phyloP scores from a whole-genome alignment of 2,329 filamentous ascomycete genomes.

The Tolypocladium pustulatum region DNA sequence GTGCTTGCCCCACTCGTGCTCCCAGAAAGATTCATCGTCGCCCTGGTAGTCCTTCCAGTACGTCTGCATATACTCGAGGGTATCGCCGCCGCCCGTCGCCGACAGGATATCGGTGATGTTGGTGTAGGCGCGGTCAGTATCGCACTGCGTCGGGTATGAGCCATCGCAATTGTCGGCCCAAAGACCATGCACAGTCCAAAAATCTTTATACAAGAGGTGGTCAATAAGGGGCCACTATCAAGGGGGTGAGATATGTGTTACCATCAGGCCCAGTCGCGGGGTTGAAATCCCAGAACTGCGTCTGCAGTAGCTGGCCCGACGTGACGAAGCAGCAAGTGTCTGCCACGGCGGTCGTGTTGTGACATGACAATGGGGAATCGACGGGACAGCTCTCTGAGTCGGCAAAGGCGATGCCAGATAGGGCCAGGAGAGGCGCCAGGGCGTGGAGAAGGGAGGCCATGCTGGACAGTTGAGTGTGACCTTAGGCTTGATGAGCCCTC shows the following conservation, averaged over 20 bases:
- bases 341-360: conserved; percentile 45
- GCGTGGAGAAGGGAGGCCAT: conserved; percentile 6
- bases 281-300: conserved; percentile 66
- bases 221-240: neutral
- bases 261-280: conserved; percentile 50
- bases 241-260: neutral
- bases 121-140: conserved; percentile 47
- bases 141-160: conserved; percentile 57
- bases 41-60: conserved; percentile 65
- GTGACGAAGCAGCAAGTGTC: conserved; percentile 66
- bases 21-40: conserved; percentile 55
- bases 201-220: conserved; percentile 32
- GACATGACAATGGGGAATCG: conserved; percentile 46
- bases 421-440: conserved; percentile 7
- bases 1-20: conserved; percentile 68
- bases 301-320: conserved; percentile 59
- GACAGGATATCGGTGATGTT: conserved; percentile 56
- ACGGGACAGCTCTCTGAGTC: conserved; percentile 12
- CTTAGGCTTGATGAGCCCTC: neutral
- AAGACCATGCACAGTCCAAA: conserved; percentile 66
- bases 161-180: conserved; percentile 60
- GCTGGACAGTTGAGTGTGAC: neutral
- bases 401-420: conserved; percentile 6
- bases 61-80: conserved; percentile 55
- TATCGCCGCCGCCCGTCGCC: conserved; percentile 36